Evolutionary conservation across 192 early-diverging fungal genomes (phyloP).

Genomic region (Coemansia reversa): DNA sequence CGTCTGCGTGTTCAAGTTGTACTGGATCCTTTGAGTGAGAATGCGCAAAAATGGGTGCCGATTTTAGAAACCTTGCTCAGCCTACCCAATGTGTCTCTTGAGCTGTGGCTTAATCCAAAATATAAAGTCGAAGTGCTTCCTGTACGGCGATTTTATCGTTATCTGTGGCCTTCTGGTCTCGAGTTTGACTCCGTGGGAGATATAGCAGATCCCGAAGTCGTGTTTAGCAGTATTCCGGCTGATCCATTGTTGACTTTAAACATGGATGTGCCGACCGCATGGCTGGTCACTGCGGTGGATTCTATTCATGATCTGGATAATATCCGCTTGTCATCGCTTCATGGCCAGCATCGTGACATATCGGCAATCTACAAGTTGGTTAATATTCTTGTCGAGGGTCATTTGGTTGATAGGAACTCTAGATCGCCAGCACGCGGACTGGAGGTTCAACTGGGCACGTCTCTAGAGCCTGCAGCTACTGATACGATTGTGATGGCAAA

Average conservation of each 20-base stretch:
- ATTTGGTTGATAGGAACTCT: constrained; percentile 68
- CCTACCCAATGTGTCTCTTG: constrained; percentile 63
- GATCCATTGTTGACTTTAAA: constrained; percentile 84
- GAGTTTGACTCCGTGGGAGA: constrained; percentile 60
- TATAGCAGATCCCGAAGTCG: constrained; percentile 54
- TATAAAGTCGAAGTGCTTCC: constrained; percentile 63
- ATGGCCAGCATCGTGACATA: constrained; percentile 54
- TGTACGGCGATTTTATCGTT: constrained; percentile 87
- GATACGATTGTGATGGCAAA: constrained; percentile 99
- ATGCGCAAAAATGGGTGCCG: constrained; percentile 75
- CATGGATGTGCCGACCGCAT: constrained; percentile 83
- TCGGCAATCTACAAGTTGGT: constrained; percentile 76
- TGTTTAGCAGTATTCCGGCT: constrained; percentile 72
- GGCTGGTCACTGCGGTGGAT: constrained; percentile 82
- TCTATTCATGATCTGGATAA: constrained; percentile 93
- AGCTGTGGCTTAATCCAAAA: constrained; percentile 68
- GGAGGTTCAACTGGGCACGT: constrained; percentile 84
- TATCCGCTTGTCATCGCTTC: constrained; percentile 61
- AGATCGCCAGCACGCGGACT: constrained; percentile 84
- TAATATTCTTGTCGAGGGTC: constrained; percentile 89
- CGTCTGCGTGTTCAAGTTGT: constrained; percentile 55
- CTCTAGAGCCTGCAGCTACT: constrained; percentile 57
- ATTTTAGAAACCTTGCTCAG: constrained; percentile 68
- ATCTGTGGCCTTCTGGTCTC: constrained; percentile 65
- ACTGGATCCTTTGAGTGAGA: constrained; percentile 77